Percentiles rank a stretch among this genome's conserved stretches.
Conservation (phyloP, 768 basidiomycete genomes). For the Inosperma sp. region DNA sequence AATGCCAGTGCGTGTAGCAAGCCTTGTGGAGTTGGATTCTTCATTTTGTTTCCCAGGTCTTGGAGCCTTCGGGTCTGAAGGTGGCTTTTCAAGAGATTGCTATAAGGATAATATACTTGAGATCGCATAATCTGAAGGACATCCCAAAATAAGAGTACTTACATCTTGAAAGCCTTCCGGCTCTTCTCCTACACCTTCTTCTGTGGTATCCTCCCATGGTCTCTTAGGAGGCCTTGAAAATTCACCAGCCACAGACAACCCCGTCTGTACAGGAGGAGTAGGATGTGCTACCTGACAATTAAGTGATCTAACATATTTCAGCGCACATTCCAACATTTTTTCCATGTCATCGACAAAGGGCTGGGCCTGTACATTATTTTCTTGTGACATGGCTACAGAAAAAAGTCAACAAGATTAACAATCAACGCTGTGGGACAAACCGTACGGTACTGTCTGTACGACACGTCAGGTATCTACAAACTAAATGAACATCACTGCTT, state of each 20-base stretch:
- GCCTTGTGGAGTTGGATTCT: conserved; percentile 78
- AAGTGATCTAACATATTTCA: conserved; percentile 61
- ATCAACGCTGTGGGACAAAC: conserved; percentile 3
- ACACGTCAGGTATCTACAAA: conserved; percentile 50
- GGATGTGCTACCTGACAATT: conserved; percentile 51
- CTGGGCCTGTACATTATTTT: conserved; percentile 43
- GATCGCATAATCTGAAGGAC: no score
- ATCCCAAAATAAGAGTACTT: no score
- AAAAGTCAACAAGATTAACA: conserved; percentile 10
- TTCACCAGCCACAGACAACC: conserved; percentile 33
- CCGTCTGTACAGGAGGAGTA: neutral
- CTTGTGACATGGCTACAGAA: conserved; percentile 33
- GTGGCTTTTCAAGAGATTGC: conserved; percentile 23
- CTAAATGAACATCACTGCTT: conserved; percentile 11
- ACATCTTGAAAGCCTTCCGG: conserved; percentile 33
- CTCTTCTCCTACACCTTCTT: conserved; percentile 32
- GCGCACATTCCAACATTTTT: conserved; percentile 67
- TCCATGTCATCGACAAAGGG: conserved; percentile 53
- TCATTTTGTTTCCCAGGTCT: conserved; percentile 78
- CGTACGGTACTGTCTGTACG: conserved; percentile 63
- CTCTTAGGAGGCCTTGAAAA: conserved; percentile 59
- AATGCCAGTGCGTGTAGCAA: conserved; percentile 63
- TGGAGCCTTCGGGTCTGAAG: conserved; percentile 38
- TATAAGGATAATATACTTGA: no score
- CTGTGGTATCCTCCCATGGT: conserved; percentile 73